These are phyloP conservation scores for Dimargaris cristalligena DNA, from an alignment of 192 early-diverging fungal genomes.

Conservation along the genomic window DNA sequence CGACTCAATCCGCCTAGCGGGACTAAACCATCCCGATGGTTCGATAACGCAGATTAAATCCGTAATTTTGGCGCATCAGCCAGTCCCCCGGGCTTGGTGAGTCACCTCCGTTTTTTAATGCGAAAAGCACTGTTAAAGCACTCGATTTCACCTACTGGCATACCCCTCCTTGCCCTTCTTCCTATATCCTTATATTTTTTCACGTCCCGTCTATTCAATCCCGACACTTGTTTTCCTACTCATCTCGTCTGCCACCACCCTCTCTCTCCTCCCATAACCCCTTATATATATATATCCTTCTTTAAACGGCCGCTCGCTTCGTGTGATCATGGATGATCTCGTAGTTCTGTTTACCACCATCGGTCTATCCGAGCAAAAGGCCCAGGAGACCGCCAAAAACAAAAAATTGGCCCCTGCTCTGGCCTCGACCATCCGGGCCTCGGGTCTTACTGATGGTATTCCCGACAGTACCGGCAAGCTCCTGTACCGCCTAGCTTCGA, in stretches of 20 bases:
- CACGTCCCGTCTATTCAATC: background rate
- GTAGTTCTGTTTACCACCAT: slow-evolving; percentile 61
- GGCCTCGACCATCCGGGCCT: slow-evolving; percentile 47
- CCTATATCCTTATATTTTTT: background rate
- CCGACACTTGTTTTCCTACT: background rate
- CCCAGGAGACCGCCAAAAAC: slow-evolving; percentile 87
- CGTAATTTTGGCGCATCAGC: too few relatives aligned
- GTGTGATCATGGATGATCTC: slow-evolving; percentile 15
- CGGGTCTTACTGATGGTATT: slow-evolving; percentile 28
- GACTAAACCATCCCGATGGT: too few relatives aligned
- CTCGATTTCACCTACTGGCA: too few relatives aligned
- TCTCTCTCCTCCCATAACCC: background rate
- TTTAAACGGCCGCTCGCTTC: background rate
- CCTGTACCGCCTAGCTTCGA: slow-evolving; percentile 76
- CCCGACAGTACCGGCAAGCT: slow-evolving; percentile 48
- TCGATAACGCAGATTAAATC: too few relatives aligned
- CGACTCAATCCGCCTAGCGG: too few relatives aligned
- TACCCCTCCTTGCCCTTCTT: too few relatives aligned
- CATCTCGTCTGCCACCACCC: background rate
- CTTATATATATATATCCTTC: background rate
- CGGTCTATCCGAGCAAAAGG: slow-evolving; percentile 79
- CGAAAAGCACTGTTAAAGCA: too few relatives aligned
- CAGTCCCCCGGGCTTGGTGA: too few relatives aligned
- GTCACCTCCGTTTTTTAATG: too few relatives aligned
- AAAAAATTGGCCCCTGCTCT: slow-evolving; percentile 83